A percentile compares a stretch with the other conserved stretches of the same genome.
These are phyloP conservation scores for Myxozyma melibiosi DNA, from an alignment of 805 yeast genomes.

Conservation along the genomic window DNA sequence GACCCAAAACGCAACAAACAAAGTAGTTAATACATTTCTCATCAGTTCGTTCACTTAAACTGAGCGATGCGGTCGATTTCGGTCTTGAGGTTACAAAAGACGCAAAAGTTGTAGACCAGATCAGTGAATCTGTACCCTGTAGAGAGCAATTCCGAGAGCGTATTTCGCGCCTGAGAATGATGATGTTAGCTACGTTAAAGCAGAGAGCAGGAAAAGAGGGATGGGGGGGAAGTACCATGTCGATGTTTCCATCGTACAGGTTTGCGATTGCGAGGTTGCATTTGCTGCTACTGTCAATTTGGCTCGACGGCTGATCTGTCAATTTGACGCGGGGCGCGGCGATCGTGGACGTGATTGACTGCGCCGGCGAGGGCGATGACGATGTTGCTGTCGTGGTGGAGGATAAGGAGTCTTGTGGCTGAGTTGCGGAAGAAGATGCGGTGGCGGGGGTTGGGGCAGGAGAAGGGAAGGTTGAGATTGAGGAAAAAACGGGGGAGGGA, in stretches of 20 bases:
- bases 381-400: neutral
- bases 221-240: constrained; percentile 1
- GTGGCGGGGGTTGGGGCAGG: neutral
- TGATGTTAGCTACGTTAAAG: neutral
- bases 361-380: neutral
- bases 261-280: constrained; percentile 26
- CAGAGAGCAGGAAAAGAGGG: neutral
- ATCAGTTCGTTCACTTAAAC: neutral
- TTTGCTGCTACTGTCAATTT: constrained; percentile 13
- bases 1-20: no score
- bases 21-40: neutral
- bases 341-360: neutral
- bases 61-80: constrained; percentile 11
- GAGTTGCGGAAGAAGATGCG: neutral
- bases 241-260: constrained; percentile 25
- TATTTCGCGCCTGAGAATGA: constrained; percentile 4
- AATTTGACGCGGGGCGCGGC: constrained; percentile 2
- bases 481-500: constrained; percentile 1
- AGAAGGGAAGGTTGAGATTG: neutral
- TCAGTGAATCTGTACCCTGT: constrained; percentile 23
- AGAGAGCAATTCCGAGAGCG: constrained; percentile 8
- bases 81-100: constrained; percentile 7
- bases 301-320: neutral
- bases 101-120: constrained; percentile 17
- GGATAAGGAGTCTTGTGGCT: neutral